Evolutionary conservation across 1,284 basidiomycete species (phyloP).

Genomic region (Tilletia walkeri): DNA sequence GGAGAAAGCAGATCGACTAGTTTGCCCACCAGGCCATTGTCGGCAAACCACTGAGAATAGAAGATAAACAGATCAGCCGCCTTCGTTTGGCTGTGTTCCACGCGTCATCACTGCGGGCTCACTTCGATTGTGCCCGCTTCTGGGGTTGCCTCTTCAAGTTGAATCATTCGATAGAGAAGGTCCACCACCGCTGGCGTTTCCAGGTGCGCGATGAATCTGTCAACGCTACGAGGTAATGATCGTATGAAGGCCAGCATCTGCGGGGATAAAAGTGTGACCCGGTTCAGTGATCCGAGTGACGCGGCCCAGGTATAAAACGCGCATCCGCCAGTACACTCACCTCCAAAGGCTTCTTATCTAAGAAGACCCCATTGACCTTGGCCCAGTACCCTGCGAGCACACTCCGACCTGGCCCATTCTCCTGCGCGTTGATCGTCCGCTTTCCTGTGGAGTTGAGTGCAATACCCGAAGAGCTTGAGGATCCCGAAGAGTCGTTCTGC

Average conservation of each 20-base stretch:
- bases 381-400: slow-evolving; percentile 63
- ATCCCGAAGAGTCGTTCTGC: not conserved
- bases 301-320: no score
- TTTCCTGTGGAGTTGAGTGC: not conserved
- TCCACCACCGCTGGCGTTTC: slow-evolving; percentile 89
- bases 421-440: slow-evolving; percentile 33
- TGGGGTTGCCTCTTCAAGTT: slow-evolving; percentile 81
- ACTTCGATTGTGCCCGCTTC: slow-evolving; percentile 81
- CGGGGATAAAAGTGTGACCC: slow-evolving; percentile 18
- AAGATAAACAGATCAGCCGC: no score
- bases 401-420: slow-evolving; percentile 59
- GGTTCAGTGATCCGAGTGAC: no score
- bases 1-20: slow-evolving; percentile 83
- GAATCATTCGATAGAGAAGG: slow-evolving; percentile 84
- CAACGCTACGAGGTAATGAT: slow-evolving; percentile 75
- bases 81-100: no score
- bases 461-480: not conserved
- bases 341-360: slow-evolving; percentile 84
- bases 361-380: slow-evolving; percentile 81
- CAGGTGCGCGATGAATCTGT: slow-evolving; percentile 79
- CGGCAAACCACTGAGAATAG: slow-evolving; percentile 73
- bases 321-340: slow-evolving; percentile 59
- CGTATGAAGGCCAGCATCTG: slow-evolving; percentile 92
- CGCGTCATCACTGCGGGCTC: slow-evolving; percentile 49
- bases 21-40: slow-evolving; percentile 76